Percentiles rank a stretch among this genome's conserved stretches.
Evolutionary conservation across 331 rosid species (phyloP).

Genomic region (Stylosanthes scabra): DNA sequence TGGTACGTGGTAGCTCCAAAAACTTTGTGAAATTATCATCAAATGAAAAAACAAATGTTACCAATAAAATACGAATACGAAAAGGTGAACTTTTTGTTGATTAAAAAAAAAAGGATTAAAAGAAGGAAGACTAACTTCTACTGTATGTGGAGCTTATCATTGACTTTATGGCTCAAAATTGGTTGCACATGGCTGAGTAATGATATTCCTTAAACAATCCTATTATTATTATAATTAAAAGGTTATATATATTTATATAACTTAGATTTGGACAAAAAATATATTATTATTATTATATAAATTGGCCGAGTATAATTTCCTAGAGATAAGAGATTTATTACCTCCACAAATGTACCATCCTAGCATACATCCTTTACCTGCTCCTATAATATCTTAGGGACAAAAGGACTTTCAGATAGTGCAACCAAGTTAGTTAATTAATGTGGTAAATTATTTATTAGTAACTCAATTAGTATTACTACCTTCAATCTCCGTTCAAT

Average conservation of each 20-base stretch:
- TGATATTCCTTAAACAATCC: slow-evolving; percentile 52
- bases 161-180: slow-evolving; percentile 60
- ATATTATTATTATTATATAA: slow-evolving; percentile 22
- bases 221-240: slow-evolving; percentile 40
- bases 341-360: slow-evolving; percentile 4
- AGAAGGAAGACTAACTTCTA: slow-evolving; percentile 39
- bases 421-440: not conserved
- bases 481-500: too few relatives aligned
- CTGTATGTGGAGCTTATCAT: slow-evolving; percentile 61
- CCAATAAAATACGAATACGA: slow-evolving; percentile 38
- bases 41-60: slow-evolving; percentile 10
- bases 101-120: slow-evolving; percentile 40
- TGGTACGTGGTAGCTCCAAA: slow-evolving; percentile 28
- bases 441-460: not conserved
- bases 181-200: slow-evolving; percentile 73
- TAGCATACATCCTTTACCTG: not conserved
- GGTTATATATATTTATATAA: not conserved
- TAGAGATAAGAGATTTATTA: slow-evolving; percentile 7
- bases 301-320: slow-evolving; percentile 32
- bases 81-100: slow-evolving; percentile 50
- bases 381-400: not conserved
- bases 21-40: not conserved
- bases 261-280: slow-evolving; percentile 37
- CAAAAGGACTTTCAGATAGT: not conserved
- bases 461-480: too few relatives aligned